phyloP scores from a whole-genome alignment of 2,329 filamentous ascomycete species.

The Colletotrichum chlorophyti region DNA sequence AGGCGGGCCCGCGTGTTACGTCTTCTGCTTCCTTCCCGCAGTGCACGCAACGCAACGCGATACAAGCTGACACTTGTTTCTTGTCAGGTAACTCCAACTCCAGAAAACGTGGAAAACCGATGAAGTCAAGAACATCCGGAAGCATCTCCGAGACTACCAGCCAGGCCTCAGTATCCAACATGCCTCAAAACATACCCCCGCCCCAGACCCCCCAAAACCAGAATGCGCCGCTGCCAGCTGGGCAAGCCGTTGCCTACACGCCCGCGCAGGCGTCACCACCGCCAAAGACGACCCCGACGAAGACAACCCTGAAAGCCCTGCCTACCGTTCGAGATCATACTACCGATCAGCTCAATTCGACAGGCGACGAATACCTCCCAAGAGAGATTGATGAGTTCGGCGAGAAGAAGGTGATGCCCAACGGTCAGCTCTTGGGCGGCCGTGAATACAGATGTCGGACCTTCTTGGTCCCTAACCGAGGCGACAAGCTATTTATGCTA shows the following conservation, averaged over 20 bases:
- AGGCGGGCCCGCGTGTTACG: constrained; percentile 37
- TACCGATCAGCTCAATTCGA: constrained; percentile 88
- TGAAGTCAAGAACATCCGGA: constrained; percentile 63
- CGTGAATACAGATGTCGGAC: constrained; percentile 93
- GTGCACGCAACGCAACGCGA: constrained; percentile 33
- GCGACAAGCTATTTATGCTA: constrained; percentile 97
- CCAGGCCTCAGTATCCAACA: constrained; percentile 55
- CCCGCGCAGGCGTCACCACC: constrained; percentile 59
- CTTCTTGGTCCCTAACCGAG: constrained; percentile 89
- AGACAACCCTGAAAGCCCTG: constrained; percentile 88
- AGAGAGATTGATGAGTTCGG: constrained; percentile 92
- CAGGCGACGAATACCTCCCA: constrained; percentile 93
- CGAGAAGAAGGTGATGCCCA: constrained; percentile 88
- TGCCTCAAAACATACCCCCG: constrained; percentile 48
- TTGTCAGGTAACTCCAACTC: constrained; percentile 55
- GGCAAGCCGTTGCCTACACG: constrained; percentile 48
- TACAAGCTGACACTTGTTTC: constrained; percentile 38
- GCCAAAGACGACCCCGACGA: constrained; percentile 81
- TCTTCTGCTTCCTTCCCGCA: constrained; percentile 40
- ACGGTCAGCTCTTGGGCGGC: constrained; percentile 81
- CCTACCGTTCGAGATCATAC: constrained; percentile 97
- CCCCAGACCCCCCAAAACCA: constrained; percentile 63
- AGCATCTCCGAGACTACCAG: constrained; percentile 63
- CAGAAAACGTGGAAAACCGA: constrained; percentile 66
- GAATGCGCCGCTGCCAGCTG: constrained; percentile 49